These are phyloP conservation scores for Cutaneotrichosporon arboriforme DNA, from an alignment of 1,284 basidiomycete genomes.

Conservation along the genomic window DNA sequence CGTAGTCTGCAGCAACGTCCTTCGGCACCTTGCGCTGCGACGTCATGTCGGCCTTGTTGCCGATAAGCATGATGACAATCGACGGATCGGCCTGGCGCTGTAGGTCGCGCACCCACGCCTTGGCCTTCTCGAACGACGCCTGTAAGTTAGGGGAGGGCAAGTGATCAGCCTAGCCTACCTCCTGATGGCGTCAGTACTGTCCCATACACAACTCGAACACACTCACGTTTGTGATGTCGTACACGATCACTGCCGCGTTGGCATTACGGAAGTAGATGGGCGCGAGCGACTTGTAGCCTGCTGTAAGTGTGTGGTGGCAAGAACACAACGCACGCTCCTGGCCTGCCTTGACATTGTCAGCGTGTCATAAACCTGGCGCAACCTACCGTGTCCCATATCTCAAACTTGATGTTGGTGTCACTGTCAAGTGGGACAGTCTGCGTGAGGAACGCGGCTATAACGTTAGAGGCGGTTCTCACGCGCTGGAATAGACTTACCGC, in stretches of 20 bases:
- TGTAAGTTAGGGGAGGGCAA: constrained; percentile 19
- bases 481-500: constrained; percentile 18
- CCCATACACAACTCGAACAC: not conserved
- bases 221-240: constrained; percentile 77
- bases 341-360: constrained; percentile 36
- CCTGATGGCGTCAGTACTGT: constrained; percentile 27
- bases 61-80: constrained; percentile 91
- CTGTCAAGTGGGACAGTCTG: constrained; percentile 90
- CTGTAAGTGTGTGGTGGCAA: constrained; percentile 3
- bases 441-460: constrained; percentile 84
- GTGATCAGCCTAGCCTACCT: constrained; percentile 18
- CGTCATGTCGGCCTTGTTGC: constrained; percentile 87
- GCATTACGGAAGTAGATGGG: constrained; percentile 99
- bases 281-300: constrained; percentile 53
- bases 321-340: constrained; percentile 44
- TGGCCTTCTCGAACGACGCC: constrained; percentile 83
- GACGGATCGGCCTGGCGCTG: constrained; percentile 96
- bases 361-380: too few relatives aligned
- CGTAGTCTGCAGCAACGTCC: constrained; percentile 86
- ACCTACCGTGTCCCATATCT: constrained; percentile 72
- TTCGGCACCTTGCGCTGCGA: constrained; percentile 65
- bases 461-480: not conserved
- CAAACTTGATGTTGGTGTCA: constrained; percentile 88
- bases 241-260: constrained; percentile 96
- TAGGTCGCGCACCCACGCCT: constrained; percentile 92